Conservation (phyloP, 1,139 yeast genomes). For the Candida dubliniensis region DNA sequence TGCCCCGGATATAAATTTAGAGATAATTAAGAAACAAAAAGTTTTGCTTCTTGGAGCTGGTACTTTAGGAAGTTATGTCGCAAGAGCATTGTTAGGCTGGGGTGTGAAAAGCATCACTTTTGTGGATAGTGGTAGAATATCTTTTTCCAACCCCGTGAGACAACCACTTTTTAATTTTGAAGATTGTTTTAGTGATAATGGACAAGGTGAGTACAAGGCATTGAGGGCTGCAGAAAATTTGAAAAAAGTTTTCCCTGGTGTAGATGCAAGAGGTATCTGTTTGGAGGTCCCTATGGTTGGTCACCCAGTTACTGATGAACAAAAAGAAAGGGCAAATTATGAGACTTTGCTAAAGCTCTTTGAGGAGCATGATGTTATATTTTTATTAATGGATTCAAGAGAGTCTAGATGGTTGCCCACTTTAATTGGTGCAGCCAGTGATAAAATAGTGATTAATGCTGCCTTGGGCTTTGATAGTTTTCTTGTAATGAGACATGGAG, state of each 20-base stretch:
- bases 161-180: slow-evolving; percentile 81
- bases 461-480: slow-evolving; percentile 95
- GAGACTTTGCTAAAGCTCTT: slow-evolving; percentile 54
- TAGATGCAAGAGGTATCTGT: slow-evolving; percentile 57
- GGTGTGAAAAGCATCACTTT: slow-evolving; percentile 83
- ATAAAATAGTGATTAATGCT: slow-evolving; percentile 80
- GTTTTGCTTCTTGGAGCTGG: slow-evolving; percentile 93
- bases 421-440: slow-evolving; percentile 62
- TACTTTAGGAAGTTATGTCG: slow-evolving; percentile 89
- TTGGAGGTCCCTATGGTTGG: slow-evolving; percentile 96
- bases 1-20: slow-evolving; percentile 77
- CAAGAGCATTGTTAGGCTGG: slow-evolving; percentile 89
- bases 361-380: slow-evolving; percentile 70
- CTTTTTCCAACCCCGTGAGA: slow-evolving; percentile 92
- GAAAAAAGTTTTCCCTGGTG: slow-evolving; percentile 74
- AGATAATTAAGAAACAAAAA: slow-evolving; percentile 55
- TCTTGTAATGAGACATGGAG: slow-evolving; percentile 91
- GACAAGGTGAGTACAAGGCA: slow-evolving; percentile 70
- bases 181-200: slow-evolving; percentile 65
- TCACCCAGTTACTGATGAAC: slow-evolving; percentile 67
- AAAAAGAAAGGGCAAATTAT: slow-evolving; percentile 50
- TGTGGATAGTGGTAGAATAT: slow-evolving; percentile 85
- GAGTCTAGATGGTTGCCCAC: slow-evolving; percentile 98
- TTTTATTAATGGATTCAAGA: slow-evolving; percentile 86
- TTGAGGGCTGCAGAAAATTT: slow-evolving; percentile 71